These are phyloP conservation scores for Wickerhamomyces rabaulensis DNA, from an alignment of 805 yeast species.

Conservation along the genomic window DNA sequence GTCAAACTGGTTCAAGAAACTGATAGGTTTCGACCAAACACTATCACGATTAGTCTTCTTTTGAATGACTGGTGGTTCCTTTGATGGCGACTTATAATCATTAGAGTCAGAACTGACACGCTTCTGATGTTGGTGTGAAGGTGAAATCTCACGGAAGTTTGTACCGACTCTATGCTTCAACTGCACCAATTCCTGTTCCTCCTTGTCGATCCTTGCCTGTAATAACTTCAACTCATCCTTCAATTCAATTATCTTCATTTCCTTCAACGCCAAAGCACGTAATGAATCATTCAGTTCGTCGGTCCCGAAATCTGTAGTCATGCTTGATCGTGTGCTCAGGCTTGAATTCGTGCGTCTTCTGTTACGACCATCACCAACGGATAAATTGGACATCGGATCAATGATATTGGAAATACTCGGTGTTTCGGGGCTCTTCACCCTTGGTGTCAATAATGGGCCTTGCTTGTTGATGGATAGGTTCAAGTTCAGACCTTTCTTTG, in stretches of 20 bases:
- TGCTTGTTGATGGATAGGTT: slow-evolving; percentile 14
- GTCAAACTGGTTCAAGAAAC: slow-evolving; percentile 62
- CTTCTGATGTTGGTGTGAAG: slow-evolving; percentile 2
- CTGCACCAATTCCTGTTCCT: slow-evolving; percentile 27
- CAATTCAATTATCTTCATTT: slow-evolving; percentile 60
- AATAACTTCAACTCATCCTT: slow-evolving; percentile 44
- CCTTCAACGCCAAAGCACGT: slow-evolving; percentile 61
- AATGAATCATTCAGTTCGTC: slow-evolving; percentile 48
- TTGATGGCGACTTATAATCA: slow-evolving; percentile 6
- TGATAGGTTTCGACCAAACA: slow-evolving; percentile 50
- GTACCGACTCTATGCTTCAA: slow-evolving; percentile 30
- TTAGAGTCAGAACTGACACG: not conserved
- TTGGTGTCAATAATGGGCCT: not conserved
- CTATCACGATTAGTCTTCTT: slow-evolving; percentile 16
- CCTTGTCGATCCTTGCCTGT: slow-evolving; percentile 42
- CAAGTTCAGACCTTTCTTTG: slow-evolving; percentile 21
- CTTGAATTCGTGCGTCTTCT: slow-evolving; percentile 21
- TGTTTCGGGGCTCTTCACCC: slow-evolving; percentile 9
- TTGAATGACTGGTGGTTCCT: not conserved
- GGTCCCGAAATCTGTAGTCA: slow-evolving; percentile 9
- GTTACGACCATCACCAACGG: not conserved
- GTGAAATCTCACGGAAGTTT: slow-evolving; percentile 23
- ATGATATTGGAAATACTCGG: slow-evolving; percentile 4
- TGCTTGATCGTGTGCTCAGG: slow-evolving; percentile 9
- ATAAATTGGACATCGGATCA: not conserved